Evolutionary conservation across 2,329 filamentous ascomycete genomes (phyloP).

Genomic region (Tympanopsis confertula): DNA sequence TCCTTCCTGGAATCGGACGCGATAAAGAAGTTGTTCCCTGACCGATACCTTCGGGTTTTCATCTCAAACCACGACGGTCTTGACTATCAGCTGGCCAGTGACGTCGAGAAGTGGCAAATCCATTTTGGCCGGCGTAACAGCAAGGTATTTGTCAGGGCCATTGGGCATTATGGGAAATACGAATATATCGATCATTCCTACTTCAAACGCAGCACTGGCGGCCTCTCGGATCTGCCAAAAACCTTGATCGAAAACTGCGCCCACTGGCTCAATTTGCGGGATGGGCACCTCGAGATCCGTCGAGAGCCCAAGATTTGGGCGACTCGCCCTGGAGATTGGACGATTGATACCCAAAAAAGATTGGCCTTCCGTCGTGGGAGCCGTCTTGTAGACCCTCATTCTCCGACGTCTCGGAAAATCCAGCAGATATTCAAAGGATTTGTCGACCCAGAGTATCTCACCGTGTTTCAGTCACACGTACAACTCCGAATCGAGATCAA

Average conservation of each 20-base stretch:
- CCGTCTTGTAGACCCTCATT: background rate
- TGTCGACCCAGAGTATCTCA: background rate
- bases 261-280: conserved; percentile 35
- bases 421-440: background rate
- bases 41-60: conserved; percentile 25
- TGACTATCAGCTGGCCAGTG: conserved; percentile 24
- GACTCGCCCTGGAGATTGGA: background rate
- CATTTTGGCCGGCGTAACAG: too few species aligned
- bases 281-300: conserved; percentile 31
- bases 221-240: conserved; percentile 25
- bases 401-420: background rate
- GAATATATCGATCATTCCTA: conserved; percentile 8
- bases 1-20: conserved; percentile 20
- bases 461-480: too few species aligned
- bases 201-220: conserved; percentile 5
- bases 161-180: conserved; percentile 4
- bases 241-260: conserved; percentile 27
- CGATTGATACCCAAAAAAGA: background rate
- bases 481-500: conserved; percentile 28
- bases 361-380: background rate
- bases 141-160: conserved; percentile 25
- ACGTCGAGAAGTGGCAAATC: conserved; percentile 23
- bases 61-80: conserved; percentile 32
- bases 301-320: conserved; percentile 10
- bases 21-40: conserved; percentile 29